Evolutionary conservation across 805 yeast genomes (phyloP).

Genomic region (Diddensiella caesifluorescens): DNA sequence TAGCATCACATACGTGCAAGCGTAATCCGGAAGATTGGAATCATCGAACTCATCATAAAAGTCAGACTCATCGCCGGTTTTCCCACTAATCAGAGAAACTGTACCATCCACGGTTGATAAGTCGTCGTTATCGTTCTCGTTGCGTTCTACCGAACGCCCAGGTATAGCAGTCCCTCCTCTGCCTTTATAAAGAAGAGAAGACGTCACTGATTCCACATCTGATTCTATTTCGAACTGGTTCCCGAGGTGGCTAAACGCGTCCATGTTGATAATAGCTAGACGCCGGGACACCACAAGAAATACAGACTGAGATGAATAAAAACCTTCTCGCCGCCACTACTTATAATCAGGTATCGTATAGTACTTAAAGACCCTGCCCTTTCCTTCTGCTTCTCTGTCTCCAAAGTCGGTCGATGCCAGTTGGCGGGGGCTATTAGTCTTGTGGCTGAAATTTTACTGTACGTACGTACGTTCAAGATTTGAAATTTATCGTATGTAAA

Average conservation of each 20-base stretch:
- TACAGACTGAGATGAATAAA: no score
- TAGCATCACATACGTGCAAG: constrained; percentile 36
- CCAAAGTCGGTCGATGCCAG: no score
- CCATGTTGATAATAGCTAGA: no score
- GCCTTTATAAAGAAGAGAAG: constrained; percentile 26
- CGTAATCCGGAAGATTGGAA: constrained; percentile 36
- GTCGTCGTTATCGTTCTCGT: constrained; percentile 16
- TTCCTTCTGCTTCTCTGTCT: no score
- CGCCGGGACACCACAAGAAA: no score
- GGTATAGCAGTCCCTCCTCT: constrained; percentile 12
- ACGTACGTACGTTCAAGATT: no score
- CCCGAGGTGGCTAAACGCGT: constrained; percentile 18
- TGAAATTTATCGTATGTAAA: no score
- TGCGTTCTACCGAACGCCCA: not conserved
- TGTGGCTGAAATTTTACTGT: no score
- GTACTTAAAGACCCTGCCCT: no score
- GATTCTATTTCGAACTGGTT: constrained; percentile 17
- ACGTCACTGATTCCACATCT: constrained; percentile 28
- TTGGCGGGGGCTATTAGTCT: no score
- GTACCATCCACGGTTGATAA: constrained; percentile 20
- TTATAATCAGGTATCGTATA: no score
- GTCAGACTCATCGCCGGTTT: constrained; percentile 12
- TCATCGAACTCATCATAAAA: constrained; percentile 20
- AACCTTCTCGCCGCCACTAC: no score
- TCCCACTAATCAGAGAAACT: constrained; percentile 16